Conservation (phyloP, 2,329 filamentous ascomycete species). For the Colletotrichum sidae region DNA sequence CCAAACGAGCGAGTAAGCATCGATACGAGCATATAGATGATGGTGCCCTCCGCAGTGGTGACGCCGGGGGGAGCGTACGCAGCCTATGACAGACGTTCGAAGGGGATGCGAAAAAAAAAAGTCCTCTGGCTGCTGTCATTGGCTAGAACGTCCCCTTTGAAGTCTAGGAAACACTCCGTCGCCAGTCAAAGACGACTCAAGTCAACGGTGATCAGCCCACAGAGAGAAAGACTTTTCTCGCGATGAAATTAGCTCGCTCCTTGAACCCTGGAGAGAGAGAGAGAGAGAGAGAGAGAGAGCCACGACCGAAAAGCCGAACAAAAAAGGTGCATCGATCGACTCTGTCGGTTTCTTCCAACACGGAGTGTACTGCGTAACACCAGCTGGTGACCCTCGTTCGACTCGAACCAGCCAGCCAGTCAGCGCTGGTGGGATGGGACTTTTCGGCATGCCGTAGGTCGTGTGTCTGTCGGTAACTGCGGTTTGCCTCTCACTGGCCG, state of each 20-base stretch:
- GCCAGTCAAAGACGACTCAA: slow-evolving; percentile 3
- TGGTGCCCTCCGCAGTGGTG: not conserved
- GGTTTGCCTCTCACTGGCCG: no score
- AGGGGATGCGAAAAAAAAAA: slow-evolving; percentile 8
- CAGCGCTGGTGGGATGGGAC: no score
- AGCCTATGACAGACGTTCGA: slow-evolving; percentile 9
- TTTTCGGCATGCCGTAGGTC: no score
- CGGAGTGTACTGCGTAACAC: no score
- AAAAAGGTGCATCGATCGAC: not conserved
- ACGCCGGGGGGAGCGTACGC: slow-evolving; percentile 17
- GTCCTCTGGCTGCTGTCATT: slow-evolving; percentile 4
- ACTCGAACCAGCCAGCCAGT: no score
- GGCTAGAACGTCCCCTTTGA: not conserved
- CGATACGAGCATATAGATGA: slow-evolving; percentile 8
- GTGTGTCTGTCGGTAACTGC: no score
- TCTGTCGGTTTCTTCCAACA: no score
- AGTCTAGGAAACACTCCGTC: slow-evolving; percentile 11
- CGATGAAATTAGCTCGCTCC: not conserved
- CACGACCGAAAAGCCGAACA: not conserved
- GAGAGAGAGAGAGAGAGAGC: not conserved
- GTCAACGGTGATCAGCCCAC: slow-evolving; percentile 19
- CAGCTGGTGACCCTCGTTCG: no score
- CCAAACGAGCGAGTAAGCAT: slow-evolving; percentile 12
- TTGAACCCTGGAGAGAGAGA: slow-evolving; percentile 16
- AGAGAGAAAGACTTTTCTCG: not conserved